A percentile compares a stretch with the other conserved stretches of the same genome.
Evolutionary conservation across 208 protist genomes (phyloP).

Genomic region (Histomonas meleagridis): DNA sequence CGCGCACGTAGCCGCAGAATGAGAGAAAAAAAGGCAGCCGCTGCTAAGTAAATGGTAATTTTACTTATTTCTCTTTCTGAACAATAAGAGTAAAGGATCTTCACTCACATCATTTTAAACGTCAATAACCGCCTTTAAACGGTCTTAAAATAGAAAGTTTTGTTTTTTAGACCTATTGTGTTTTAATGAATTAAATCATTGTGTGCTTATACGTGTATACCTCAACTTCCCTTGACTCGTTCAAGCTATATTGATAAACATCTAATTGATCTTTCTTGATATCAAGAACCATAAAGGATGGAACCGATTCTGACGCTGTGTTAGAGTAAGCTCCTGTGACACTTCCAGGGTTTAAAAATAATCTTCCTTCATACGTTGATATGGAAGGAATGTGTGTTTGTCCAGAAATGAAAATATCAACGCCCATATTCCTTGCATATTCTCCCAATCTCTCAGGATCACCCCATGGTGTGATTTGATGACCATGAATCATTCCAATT

Average conservation of each 20-base stretch:
- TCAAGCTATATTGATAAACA: not conserved
- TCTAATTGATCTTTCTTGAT: not conserved
- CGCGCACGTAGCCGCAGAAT: slow-evolving; percentile 47
- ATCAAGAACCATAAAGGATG: slow-evolving; percentile 29
- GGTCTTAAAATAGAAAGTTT: too few species aligned
- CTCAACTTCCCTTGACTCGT: not conserved
- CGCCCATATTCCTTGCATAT: slow-evolving; percentile 61
- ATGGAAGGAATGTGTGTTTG: slow-evolving; percentile 73
- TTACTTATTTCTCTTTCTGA: too few species aligned
- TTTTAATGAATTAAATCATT: slow-evolving; percentile 9
- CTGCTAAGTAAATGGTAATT: not conserved
- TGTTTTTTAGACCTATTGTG: too few species aligned
- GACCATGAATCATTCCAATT: slow-evolving; percentile 43
- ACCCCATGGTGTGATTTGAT: slow-evolving; percentile 74
- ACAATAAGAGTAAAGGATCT: too few species aligned
- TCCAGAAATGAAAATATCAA: slow-evolving; percentile 88
- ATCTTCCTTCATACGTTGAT: slow-evolving; percentile 75
- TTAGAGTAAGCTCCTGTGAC: slow-evolving; percentile 69
- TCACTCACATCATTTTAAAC: too few species aligned
- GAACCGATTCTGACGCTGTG: not conserved
- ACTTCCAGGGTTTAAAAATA: slow-evolving; percentile 95
- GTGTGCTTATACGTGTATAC: not conserved
- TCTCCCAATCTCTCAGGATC: slow-evolving; percentile 71
- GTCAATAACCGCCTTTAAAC: too few species aligned
- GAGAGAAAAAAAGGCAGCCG: not conserved